phyloP scores from a whole-genome alignment of 345 rosid species.

The Combretum micranthum region DNA sequence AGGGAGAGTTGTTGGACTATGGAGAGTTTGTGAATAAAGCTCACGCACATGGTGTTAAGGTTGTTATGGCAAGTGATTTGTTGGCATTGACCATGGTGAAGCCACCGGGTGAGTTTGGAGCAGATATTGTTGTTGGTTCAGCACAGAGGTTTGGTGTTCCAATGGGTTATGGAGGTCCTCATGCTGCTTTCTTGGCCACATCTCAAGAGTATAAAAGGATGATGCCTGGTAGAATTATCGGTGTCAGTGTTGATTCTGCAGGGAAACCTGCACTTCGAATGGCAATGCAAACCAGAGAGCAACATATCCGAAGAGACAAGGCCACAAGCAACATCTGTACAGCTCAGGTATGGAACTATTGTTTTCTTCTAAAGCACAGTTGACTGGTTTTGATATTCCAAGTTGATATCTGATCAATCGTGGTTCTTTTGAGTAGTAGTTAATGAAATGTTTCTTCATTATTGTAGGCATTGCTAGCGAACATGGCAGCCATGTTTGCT shows the following conservation, averaged over 20 bases:
- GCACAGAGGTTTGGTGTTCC: constrained; percentile 99
- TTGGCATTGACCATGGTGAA: constrained; percentile 89
- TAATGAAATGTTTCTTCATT: constrained; percentile 12
- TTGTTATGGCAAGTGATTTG: constrained; percentile 91
- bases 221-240: constrained; percentile 99
- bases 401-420: neutral
- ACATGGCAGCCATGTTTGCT: constrained; percentile 97
- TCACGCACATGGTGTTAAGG: constrained; percentile 91
- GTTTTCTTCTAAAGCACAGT: neutral
- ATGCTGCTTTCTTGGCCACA: constrained; percentile 95
- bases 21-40: constrained; percentile 81
- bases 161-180: constrained; percentile 98
- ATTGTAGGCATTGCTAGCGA: constrained; percentile 87
- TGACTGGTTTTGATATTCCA: neutral
- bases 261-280: constrained; percentile 93
- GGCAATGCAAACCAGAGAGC: constrained; percentile 99
- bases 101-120: constrained; percentile 94
- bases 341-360: constrained; percentile 57
- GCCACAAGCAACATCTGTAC: constrained; percentile 99
- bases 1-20: constrained; percentile 87
- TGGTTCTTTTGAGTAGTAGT: neutral
- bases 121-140: constrained; percentile 91
- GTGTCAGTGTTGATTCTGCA: constrained; percentile 85
- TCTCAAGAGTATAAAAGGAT: constrained; percentile 96
- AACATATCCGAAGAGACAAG: constrained; percentile 97